These are phyloP conservation scores for Guyanaporus albipodus DNA, from an alignment of 768 basidiomycete species.

Conservation along the genomic window DNA sequence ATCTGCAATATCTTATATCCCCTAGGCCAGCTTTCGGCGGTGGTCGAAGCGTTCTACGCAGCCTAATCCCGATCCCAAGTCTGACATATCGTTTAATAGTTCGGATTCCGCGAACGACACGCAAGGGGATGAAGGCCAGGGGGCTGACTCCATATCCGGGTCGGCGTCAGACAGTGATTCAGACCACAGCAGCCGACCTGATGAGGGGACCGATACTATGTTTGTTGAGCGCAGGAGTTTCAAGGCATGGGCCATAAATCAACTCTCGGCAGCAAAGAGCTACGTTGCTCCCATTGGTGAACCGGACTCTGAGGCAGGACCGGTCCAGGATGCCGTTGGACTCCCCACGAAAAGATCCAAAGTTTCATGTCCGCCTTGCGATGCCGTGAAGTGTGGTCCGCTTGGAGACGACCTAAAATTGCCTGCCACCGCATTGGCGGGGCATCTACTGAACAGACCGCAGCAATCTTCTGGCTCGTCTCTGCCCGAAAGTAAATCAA, in stretches of 20 bases:
- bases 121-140: constrained; percentile 24
- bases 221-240: constrained; percentile 52
- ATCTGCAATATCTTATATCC: constrained; percentile 5
- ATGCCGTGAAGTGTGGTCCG: constrained; percentile 66
- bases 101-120: constrained; percentile 72
- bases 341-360: constrained; percentile 50
- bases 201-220: constrained; percentile 15
- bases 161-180: constrained; percentile 18
- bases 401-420: constrained; percentile 69
- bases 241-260: constrained; percentile 87
- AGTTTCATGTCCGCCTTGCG: constrained; percentile 27
- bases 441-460: constrained; percentile 30
- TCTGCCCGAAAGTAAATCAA: constrained; percentile 28
- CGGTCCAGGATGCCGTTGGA: background rate
- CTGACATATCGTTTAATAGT: constrained; percentile 70
- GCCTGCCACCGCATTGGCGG: constrained; percentile 63
- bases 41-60: constrained; percentile 43
- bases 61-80: constrained; percentile 33
- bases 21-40: constrained; percentile 40
- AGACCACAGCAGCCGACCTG: constrained; percentile 16
- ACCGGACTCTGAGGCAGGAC: constrained; percentile 15
- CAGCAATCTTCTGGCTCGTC: constrained; percentile 3
- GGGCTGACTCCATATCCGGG: constrained; percentile 10
- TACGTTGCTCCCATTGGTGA: constrained; percentile 24
- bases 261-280: constrained; percentile 52